Conservation (phyloP, 2,329 filamentous ascomycete species). For the Cercospora sp. region DNA sequence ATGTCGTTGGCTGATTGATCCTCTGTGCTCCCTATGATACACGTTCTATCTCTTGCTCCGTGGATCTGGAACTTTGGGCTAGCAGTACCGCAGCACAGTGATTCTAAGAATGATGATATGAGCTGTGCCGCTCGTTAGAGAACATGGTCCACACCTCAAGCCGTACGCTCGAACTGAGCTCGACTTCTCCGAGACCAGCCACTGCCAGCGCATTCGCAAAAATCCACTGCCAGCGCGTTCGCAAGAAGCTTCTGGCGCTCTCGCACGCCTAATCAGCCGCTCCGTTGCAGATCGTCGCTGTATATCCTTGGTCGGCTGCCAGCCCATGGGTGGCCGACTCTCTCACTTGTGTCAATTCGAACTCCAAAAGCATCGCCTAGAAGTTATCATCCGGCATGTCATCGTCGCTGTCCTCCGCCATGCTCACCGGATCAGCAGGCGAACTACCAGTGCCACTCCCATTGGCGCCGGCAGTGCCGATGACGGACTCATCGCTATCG, state of each 20-base stretch:
- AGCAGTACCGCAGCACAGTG: background rate
- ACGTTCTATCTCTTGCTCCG: background rate
- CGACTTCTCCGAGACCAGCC: background rate
- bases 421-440: no score
- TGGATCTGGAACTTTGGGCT: background rate
- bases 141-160: background rate
- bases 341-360: no score
- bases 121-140: background rate
- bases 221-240: background rate
- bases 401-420: no score
- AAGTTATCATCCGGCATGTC: no score
- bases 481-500: no score
- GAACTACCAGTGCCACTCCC: no score
- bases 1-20: background rate
- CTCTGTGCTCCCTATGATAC: background rate
- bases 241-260: background rate
- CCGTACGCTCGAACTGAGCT: background rate
- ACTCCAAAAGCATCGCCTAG: no score
- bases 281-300: background rate
- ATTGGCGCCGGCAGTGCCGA: no score
- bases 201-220: background rate
- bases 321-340: no score
- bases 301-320: background rate
- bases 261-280: background rate
- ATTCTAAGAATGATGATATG: background rate